Evolutionary conservation across 495 filamentous ascomycete species (phyloP).

Genomic region (Xylaria grammica): DNA sequence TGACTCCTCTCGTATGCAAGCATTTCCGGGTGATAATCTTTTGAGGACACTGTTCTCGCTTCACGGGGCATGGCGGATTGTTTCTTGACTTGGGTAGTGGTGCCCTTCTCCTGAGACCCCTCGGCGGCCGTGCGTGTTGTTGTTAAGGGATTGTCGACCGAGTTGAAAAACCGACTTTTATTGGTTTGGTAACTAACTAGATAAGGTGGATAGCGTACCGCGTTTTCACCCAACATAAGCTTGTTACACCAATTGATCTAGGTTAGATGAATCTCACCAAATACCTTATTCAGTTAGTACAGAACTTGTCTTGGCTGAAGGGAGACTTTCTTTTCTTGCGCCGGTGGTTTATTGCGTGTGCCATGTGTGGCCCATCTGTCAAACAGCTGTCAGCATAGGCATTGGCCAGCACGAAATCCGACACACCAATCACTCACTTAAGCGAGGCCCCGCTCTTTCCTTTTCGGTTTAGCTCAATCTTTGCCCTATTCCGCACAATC

Average conservation of each 20-base stretch:
- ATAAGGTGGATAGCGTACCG: no score
- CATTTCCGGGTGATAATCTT: constrained; percentile 85
- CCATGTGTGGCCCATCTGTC: background rate
- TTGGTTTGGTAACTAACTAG: no score
- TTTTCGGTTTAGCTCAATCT: constrained; percentile 23
- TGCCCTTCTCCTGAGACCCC: constrained; percentile 87
- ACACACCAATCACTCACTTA: constrained; percentile 20
- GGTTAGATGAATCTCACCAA: no score
- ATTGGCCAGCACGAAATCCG: constrained; percentile 10
- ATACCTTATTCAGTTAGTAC: no score
- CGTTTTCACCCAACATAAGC: no score
- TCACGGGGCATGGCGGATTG: constrained; percentile 81
- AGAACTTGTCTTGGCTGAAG: constrained; percentile 35
- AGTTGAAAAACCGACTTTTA: no score
- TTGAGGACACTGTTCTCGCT: constrained; percentile 73
- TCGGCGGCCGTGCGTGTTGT: constrained; percentile 89
- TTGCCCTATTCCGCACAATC: constrained; percentile 50
- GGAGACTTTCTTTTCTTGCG: constrained; percentile 24
- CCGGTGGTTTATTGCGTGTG: constrained; percentile 26
- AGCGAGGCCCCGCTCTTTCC: constrained; percentile 30
- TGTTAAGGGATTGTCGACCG: no score
- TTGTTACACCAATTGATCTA: no score
- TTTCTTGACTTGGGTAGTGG: constrained; percentile 88
- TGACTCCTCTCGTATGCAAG: constrained; percentile 98
- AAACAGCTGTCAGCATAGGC: background rate